Evolutionary conservation across 208 protist species (phyloP), one percentile per base, ranked within the genome.

Genomic region (Trypanosoma platydactyli): DNA sequence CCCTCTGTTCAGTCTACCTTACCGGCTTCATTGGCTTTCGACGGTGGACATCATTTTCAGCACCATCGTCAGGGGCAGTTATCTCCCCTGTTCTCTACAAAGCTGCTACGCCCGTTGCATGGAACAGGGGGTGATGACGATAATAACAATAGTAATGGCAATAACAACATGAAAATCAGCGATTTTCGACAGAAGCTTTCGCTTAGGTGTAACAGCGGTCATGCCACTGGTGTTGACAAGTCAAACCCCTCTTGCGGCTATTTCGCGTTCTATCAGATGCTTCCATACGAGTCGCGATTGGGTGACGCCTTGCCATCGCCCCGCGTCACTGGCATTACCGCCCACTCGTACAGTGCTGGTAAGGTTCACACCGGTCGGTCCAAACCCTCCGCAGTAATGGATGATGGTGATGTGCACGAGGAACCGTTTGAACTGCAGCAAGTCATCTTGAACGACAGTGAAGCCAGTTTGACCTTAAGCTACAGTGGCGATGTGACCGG

Each of bases 241-340:
- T 41, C 20, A 24, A 11, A 24, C 4, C 1, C 54, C 16, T 45
- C 9, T 59, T 15, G 16, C 44, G 25, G 41, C 18, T 70, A 62
- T 48, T 48, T 72, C 44, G 40, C 41, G 13, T 54, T 41, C 0
- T 72, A 65, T 25, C 66, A 46, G 33, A 52, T 44, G 15, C 41
- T 72, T 22, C 66, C 56, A 25, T 72, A 72, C 38, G 58, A 65
- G 52, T 35, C 66, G 22, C 41, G 24, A 25, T 38, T 72, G 49
- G 66, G 66, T 3, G 57, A 64, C 59, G 58, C 66, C 24, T 27
- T 72, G 5, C 44, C 33, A 51, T 44, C 48, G 1, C 53, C 44
- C 25, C 56, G 20, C 33, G 9, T 24, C 24, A 49, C n/a, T 58
- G 25, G 45, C 18, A 52, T n/a, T 44, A 49, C 35, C 48, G 24